phyloP scores from a whole-genome alignment of 1,284 basidiomycete genomes.

The Inonotus obliquus region DNA sequence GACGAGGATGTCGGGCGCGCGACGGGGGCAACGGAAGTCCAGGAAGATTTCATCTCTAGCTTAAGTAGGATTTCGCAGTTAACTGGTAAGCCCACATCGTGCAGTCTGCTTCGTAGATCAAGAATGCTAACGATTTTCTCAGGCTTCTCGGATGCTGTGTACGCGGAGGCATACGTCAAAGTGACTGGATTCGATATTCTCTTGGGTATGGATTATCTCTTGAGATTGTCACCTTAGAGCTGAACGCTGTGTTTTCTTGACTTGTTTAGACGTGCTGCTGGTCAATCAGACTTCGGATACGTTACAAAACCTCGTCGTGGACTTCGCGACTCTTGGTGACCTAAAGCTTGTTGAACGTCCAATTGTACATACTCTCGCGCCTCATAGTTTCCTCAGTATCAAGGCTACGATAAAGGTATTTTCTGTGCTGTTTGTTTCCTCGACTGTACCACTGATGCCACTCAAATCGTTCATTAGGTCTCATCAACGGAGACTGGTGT shows the following conservation, averaged over 20 bases:
- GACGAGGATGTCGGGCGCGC: constrained; percentile 88
- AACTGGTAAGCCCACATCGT: constrained; percentile 55
- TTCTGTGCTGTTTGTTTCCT: not conserved
- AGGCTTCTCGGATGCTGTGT: constrained; percentile 98
- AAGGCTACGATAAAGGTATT: constrained; percentile 95
- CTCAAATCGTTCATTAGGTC: constrained; percentile 36
- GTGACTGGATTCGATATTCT: constrained; percentile 98
- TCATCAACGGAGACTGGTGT: constrained; percentile 98
- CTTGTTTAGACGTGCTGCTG: constrained; percentile 76
- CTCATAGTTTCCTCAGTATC: constrained; percentile 97
- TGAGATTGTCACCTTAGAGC: not conserved
- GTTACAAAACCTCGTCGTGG: constrained; percentile 93
- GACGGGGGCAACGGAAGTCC: constrained; percentile 79
- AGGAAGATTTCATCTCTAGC: constrained; percentile 97
- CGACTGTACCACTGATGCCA: not conserved
- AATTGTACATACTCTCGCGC: constrained; percentile 87
- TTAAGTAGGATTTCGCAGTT: constrained; percentile 93
- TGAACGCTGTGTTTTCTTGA: constrained; percentile 5
- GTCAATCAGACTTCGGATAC: constrained; percentile 97
- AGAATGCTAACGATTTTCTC: constrained; percentile 8
- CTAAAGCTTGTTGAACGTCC: constrained; percentile 97
- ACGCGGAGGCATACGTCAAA: constrained; percentile 97
- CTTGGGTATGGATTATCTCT: constrained; percentile 52
- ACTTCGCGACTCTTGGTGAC: constrained; percentile 97
- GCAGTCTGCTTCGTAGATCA: not conserved